These are phyloP conservation scores for Salix viminalis DNA, from an alignment of 345 rosid species.

Conservation along the genomic window DNA sequence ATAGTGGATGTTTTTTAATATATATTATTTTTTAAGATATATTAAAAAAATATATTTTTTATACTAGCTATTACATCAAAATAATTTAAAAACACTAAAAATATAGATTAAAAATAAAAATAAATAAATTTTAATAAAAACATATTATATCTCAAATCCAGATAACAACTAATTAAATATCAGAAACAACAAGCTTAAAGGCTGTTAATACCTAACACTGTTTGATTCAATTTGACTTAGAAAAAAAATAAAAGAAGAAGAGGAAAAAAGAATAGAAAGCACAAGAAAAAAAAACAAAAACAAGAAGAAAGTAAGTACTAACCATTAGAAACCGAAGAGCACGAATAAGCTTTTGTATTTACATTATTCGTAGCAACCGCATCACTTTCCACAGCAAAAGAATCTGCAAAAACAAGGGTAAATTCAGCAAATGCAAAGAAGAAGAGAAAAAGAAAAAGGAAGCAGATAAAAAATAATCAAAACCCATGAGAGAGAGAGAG, in stretches of 20 bases:
- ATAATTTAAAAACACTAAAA: no score
- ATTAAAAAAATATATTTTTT: no score
- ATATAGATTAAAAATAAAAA: no score
- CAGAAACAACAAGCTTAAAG: not conserved
- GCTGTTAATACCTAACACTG: not conserved
- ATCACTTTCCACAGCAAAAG: conserved; percentile 44
- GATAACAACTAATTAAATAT: not conserved
- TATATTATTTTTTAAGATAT: no score
- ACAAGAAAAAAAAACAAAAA: not conserved
- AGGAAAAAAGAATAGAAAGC: not conserved
- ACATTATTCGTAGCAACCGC: conserved; percentile 20
- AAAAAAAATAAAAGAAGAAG: not conserved
- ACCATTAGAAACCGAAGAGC: conserved; percentile 64
- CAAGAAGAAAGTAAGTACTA: conserved; percentile 2
- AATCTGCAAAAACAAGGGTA: conserved; percentile 41
- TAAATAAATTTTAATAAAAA: no score
- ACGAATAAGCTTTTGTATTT: conserved; percentile 32
- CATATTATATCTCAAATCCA: no score
- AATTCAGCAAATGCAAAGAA: not conserved
- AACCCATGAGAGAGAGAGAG: not conserved
- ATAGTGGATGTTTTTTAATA: no score
- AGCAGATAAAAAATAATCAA: not conserved
- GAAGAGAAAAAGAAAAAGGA: not conserved
- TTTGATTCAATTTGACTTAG: not conserved
- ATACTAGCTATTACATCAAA: no score